phyloP scores from a whole-genome alignment of 2,329 filamentous ascomycete genomes.

The Rugonectria rugulosa region DNA sequence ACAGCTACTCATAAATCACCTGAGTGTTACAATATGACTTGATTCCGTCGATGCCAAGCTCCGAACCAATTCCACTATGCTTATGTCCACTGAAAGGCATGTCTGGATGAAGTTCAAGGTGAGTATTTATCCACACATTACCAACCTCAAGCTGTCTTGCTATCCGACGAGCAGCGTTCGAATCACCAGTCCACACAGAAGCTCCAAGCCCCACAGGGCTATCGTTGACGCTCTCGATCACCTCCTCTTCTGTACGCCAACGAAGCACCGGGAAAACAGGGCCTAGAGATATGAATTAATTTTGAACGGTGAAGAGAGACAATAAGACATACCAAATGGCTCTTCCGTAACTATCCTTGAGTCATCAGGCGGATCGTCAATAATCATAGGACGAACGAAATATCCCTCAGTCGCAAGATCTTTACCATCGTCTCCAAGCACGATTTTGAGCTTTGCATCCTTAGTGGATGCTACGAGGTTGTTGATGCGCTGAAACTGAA shows the following conservation, averaged over 20 bases:
- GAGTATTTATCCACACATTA: constrained; percentile 20
- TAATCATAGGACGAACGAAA: constrained; percentile 1
- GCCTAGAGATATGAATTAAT: no score
- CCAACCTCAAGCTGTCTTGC: constrained; percentile 9
- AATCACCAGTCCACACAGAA: constrained; percentile 16
- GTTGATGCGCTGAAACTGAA: constrained; percentile 55
- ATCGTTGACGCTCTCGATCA: constrained; percentile 16
- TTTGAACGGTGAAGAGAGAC: no score
- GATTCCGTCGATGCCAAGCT: constrained; percentile 10
- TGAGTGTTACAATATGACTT: no score
- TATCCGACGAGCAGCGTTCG: background rate
- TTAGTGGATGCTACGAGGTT: background rate
- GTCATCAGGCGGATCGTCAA: constrained; percentile 21
- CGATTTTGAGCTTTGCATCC: background rate
- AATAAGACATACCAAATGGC: no score
- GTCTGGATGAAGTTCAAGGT: constrained; percentile 9
- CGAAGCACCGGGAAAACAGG: constrained; percentile 18
- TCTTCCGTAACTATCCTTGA: constrained; percentile 16
- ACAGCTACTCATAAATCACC: no score
- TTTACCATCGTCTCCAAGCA: background rate
- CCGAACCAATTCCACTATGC: constrained; percentile 14
- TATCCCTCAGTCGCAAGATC: background rate
- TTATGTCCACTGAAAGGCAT: constrained; percentile 23
- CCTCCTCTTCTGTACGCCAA: constrained; percentile 13
- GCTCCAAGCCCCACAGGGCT: constrained; percentile 20